These are phyloP conservation scores for Plantago ovata DNA, from an alignment of 257 asterid species.

Conservation along the genomic window DNA sequence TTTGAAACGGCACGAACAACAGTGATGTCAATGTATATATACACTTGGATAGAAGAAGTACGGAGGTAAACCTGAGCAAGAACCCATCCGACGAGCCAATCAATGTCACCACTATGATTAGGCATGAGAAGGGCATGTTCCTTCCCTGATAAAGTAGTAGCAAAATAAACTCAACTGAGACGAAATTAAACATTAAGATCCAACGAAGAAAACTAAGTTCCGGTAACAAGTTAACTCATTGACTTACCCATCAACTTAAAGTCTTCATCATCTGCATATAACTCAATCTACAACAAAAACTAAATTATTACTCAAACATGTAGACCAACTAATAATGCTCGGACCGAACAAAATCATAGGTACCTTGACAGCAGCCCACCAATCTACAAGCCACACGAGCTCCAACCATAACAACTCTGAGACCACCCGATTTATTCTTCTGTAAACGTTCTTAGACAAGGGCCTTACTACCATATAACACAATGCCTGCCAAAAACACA, in stretches of 20 bases:
- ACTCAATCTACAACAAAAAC: constrained; percentile 78
- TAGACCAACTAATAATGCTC: no score
- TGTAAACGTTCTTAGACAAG: constrained; percentile 65
- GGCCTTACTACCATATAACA: constrained; percentile 69
- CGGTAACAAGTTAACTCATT: constrained; percentile 1
- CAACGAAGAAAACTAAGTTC: constrained; percentile 13
- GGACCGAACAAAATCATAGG: no score
- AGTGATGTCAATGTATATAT: background rate
- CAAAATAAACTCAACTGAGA: constrained; percentile 15
- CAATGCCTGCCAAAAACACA: constrained; percentile 55
- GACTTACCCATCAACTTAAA: constrained; percentile 67
- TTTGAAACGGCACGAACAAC: no score
- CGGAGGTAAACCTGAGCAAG: constrained; percentile 71
- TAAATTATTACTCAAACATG: no score
- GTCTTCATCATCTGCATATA: constrained; percentile 68
- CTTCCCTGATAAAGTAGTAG: constrained; percentile 54
- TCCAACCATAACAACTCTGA: constrained; percentile 90
- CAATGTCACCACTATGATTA: constrained; percentile 93
- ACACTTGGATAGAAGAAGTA: constrained; percentile 13
- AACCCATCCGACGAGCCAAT: constrained; percentile 99
- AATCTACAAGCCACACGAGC: constrained; percentile 90
- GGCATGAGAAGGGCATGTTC: constrained; percentile 84
- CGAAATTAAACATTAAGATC: background rate
- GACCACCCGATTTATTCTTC: constrained; percentile 75
- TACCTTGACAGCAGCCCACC: constrained; percentile 99